Conservation (phyloP, 768 basidiomycete species). For the Pilatotrama ljubarskyi region DNA sequence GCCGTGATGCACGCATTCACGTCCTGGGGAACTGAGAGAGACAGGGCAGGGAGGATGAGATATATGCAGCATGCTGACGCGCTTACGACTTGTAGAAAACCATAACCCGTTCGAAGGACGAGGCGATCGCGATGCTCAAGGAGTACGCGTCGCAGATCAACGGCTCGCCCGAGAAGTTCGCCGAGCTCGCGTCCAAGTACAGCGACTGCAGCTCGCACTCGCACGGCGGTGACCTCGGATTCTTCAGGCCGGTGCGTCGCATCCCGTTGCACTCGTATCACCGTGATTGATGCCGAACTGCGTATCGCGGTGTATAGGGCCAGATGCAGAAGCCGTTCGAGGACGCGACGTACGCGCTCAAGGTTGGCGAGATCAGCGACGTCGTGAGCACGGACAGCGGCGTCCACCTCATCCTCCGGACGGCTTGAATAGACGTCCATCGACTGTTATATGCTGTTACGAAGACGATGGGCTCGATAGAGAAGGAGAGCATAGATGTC, state of each 20-base stretch:
- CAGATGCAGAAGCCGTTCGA: constrained; percentile 99
- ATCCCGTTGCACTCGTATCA: no score
- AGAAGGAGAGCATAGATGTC: not conserved
- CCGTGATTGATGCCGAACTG: not conserved
- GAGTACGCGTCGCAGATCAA: constrained; percentile 64
- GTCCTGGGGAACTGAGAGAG: no score
- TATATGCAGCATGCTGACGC: no score
- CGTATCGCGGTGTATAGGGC: constrained; percentile 36
- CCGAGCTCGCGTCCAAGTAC: constrained; percentile 67
- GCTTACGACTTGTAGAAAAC: constrained; percentile 57
- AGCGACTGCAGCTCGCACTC: constrained; percentile 91
- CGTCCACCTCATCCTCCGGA: constrained; percentile 90
- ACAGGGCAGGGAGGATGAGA: no score
- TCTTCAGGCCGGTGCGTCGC: constrained; percentile 55
- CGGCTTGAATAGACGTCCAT: constrained; percentile 38
- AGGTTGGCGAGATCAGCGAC: constrained; percentile 76
- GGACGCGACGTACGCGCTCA: constrained; percentile 74
- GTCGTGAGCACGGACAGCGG: constrained; percentile 91
- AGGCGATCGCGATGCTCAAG: constrained; percentile 80
- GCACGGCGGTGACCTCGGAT: constrained; percentile 84
- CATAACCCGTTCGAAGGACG: constrained; percentile 85
- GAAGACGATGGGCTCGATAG: constrained; percentile 29
- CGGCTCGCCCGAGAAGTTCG: constrained; percentile 58
- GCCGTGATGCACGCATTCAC: not conserved
- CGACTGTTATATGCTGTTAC: not conserved